Evolutionary conservation across 352 stramenopile species (phyloP).

Genomic region (Aphanomyces invadans): DNA sequence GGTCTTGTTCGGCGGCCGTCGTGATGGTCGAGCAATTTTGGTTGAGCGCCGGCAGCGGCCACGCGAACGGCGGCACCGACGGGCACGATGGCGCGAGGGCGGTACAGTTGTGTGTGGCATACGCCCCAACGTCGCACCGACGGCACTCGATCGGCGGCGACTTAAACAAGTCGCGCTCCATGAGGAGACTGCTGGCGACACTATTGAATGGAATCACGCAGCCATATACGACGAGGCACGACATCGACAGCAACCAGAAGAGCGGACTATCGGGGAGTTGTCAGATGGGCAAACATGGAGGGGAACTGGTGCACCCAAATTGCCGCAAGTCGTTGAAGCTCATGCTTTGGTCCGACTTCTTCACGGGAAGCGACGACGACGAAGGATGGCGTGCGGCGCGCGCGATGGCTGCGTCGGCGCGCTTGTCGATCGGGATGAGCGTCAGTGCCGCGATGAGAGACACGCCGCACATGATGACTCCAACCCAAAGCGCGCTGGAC

Average conservation of each 20-base stretch:
- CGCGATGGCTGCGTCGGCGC: constrained; percentile 35
- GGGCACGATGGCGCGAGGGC: constrained; percentile 44
- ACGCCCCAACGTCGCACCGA: constrained; percentile 51
- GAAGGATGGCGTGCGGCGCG: constrained; percentile 2
- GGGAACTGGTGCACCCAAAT: constrained; percentile 37
- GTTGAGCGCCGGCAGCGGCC: constrained; percentile 59
- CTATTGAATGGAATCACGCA: constrained; percentile 93
- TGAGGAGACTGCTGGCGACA: constrained; percentile 85
- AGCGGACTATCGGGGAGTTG: constrained; percentile 31
- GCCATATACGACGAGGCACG: constrained; percentile 88
- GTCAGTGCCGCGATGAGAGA: constrained; percentile 62
- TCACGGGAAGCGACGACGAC: constrained; percentile 1
- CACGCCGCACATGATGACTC: constrained; percentile 68
- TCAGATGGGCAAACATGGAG: neutral
- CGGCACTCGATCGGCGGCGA: constrained; percentile 40
- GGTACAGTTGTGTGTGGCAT: constrained; percentile 46
- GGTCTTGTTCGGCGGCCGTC: constrained; percentile 44
- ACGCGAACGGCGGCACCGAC: constrained; percentile 59
- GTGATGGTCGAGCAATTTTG: constrained; percentile 61
- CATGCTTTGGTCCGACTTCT: constrained; percentile 35
- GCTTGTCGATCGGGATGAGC: constrained; percentile 74
- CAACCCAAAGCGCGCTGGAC: constrained; percentile 77
- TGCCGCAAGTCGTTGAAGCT: constrained; percentile 67
- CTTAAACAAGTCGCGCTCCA: constrained; percentile 87
- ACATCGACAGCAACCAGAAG: constrained; percentile 87